Evolutionary conservation across 495 filamentous ascomycete species (phyloP).

Genomic region (Friedmanniomyces simplex): DNA sequence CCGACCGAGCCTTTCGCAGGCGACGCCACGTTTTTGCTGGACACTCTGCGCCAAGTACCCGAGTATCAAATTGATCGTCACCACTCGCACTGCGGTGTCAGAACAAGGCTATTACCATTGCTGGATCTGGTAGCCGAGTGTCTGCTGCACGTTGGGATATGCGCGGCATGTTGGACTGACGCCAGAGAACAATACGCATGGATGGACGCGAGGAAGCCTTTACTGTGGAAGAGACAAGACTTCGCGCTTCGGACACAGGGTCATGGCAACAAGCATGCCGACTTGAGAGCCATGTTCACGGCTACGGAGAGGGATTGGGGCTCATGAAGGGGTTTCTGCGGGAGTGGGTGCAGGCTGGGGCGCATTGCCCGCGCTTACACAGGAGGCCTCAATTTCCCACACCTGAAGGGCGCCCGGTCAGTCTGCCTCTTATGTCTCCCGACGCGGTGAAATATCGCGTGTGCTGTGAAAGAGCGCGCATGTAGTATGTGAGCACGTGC

Average conservation of each 20-base stretch:
- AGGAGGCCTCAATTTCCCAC: no score
- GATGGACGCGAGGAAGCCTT: constrained; percentile 28
- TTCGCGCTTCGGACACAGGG: constrained; percentile 32
- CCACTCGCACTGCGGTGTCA: constrained; percentile 68
- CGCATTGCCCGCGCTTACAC: no score
- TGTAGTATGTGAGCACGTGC: no score
- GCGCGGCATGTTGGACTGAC: constrained; percentile 37
- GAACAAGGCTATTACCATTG: constrained; percentile 54
- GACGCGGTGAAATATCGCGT: no score
- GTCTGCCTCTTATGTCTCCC: no score
- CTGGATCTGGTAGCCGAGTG: constrained; percentile 52
- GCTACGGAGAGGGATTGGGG: constrained; percentile 49
- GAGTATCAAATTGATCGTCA: constrained; percentile 69
- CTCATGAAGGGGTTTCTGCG: background rate
- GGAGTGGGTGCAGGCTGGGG: no score
- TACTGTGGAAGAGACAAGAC: constrained; percentile 27
- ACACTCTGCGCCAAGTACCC: constrained; percentile 50
- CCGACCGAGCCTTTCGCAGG: constrained; percentile 29
- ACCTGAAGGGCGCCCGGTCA: no score
- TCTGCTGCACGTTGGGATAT: constrained; percentile 36
- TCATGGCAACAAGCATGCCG: constrained; percentile 33
- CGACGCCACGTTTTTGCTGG: constrained; percentile 43
- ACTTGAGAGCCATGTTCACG: constrained; percentile 44
- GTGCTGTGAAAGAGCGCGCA: background rate
- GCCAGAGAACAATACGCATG: constrained; percentile 26